phyloP scores from a whole-genome alignment of 805 yeast genomes.

The Lachancea cidri region DNA sequence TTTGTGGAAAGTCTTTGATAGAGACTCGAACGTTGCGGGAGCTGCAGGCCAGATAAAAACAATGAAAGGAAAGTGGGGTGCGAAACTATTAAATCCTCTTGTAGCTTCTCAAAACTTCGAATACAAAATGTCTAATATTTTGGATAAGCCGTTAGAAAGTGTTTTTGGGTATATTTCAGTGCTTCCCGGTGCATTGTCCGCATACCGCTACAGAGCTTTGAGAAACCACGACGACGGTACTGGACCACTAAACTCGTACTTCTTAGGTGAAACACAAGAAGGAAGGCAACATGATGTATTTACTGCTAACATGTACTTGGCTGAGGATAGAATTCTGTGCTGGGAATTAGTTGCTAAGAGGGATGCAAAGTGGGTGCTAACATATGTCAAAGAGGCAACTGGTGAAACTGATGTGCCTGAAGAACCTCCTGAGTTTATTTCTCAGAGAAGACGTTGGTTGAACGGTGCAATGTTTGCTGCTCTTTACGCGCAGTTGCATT shows the following conservation, averaged over 20 bases:
- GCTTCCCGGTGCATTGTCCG: conserved; percentile 93
- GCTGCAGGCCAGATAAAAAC: conserved; percentile 98
- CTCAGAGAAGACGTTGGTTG: conserved; percentile 97
- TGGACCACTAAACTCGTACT: conserved; percentile 85
- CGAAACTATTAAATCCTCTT: conserved; percentile 76
- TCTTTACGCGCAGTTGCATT: conserved; percentile 77
- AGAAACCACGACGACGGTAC: conserved; percentile 83
- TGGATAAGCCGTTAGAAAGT: conserved; percentile 92
- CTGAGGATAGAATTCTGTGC: conserved; percentile 93
- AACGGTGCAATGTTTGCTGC: conserved; percentile 99
- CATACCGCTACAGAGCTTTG: conserved; percentile 85
- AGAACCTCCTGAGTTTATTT: conserved; percentile 84
- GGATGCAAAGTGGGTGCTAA: conserved; percentile 79
- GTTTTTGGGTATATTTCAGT: conserved; percentile 90
- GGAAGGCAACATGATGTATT: conserved; percentile 68
- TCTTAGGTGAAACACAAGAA: conserved; percentile 75
- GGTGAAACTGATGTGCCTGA: conserved; percentile 99
- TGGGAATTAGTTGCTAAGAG: conserved; percentile 92
- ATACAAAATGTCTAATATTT: conserved; percentile 92
- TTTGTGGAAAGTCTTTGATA: conserved; percentile 95
- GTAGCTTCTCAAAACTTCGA: conserved; percentile 97
- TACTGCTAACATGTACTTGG: conserved; percentile 94
- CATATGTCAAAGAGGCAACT: conserved; percentile 85
- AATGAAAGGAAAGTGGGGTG: conserved; percentile 86
- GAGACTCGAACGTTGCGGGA: conserved; percentile 95